These are phyloP conservation scores for Aspergillus cejpii DNA, from an alignment of 2,329 filamentous ascomycete species.

Conservation along the genomic window DNA sequence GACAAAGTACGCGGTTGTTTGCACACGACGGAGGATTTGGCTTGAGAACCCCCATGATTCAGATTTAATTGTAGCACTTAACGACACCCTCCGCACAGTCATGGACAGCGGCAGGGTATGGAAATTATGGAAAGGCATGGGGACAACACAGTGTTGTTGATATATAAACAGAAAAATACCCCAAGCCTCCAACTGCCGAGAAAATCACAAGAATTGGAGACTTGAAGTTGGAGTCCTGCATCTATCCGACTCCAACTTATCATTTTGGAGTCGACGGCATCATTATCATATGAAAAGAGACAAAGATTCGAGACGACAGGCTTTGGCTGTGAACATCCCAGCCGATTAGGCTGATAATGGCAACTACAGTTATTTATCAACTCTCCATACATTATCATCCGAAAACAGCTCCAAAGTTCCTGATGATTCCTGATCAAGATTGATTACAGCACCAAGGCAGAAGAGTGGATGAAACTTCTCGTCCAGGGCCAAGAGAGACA, in stretches of 20 bases:
- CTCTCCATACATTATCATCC: no score
- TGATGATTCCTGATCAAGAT: slow-evolving; percentile 31
- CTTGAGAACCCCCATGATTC: no score
- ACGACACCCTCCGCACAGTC: slow-evolving; percentile 46
- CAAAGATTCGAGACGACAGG: no score
- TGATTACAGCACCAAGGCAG: slow-evolving; percentile 36
- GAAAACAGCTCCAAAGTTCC: no score
- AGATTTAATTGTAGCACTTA: slow-evolving; percentile 9
- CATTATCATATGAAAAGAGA: neutral
- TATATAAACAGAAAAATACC: no score
- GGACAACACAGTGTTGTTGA: neutral
- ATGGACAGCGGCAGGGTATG: slow-evolving; percentile 47
- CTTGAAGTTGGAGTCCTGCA: neutral
- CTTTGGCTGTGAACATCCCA: slow-evolving; percentile 7
- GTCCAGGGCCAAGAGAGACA: slow-evolving; percentile 40
- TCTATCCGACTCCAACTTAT: neutral
- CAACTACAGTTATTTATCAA: no score
- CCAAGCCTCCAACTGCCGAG: slow-evolving; percentile 10
- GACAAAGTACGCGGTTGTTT: no score
- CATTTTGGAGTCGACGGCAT: neutral
- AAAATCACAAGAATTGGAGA: slow-evolving; percentile 1
- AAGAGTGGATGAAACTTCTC: slow-evolving; percentile 43
- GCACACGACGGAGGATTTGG: no score
- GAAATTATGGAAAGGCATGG: no score
- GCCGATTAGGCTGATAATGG: no score